Evolutionary conservation across 2,329 filamentous ascomycete genomes (phyloP).

Genomic region (Venturia effusa): DNA sequence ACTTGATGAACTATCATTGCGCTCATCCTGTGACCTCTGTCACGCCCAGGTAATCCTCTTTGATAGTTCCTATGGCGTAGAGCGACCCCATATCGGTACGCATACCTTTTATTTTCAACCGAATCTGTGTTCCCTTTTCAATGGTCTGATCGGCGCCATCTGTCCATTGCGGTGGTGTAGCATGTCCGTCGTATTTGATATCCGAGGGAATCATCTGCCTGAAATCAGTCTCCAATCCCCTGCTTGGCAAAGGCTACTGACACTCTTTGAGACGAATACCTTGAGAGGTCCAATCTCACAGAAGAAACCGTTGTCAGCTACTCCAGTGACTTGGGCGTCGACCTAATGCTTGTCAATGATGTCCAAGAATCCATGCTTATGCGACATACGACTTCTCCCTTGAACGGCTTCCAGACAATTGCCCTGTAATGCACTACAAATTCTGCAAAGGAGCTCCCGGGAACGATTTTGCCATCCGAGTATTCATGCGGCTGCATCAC

Average conservation of each 20-base stretch:
- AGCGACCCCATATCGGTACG: constrained; percentile 89
- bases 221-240: constrained; percentile 19
- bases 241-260: constrained; percentile 36
- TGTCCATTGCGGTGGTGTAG: constrained; percentile 92
- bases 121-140: constrained; percentile 84
- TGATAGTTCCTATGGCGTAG: constrained; percentile 96
- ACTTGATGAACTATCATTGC: neutral
- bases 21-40: neutral
- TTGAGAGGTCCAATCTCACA: constrained; percentile 68
- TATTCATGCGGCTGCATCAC: constrained; percentile 87
- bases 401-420: constrained; percentile 95
- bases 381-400: constrained; percentile 80
- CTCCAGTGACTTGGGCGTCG: constrained; percentile 84
- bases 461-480: constrained; percentile 83
- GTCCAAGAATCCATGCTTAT: neutral
- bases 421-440: constrained; percentile 93
- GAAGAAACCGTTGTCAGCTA: constrained; percentile 89
- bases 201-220: constrained; percentile 75
- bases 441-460: constrained; percentile 82
- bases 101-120: constrained; percentile 88
- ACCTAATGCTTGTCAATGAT: constrained; percentile 46
- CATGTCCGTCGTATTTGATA: constrained; percentile 90
- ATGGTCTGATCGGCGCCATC: constrained; percentile 92
- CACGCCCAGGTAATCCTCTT: constrained; percentile 47
- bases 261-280: constrained; percentile 72